phyloP scores from a whole-genome alignment of 768 basidiomycete genomes.

The Suillus hirtellus region DNA sequence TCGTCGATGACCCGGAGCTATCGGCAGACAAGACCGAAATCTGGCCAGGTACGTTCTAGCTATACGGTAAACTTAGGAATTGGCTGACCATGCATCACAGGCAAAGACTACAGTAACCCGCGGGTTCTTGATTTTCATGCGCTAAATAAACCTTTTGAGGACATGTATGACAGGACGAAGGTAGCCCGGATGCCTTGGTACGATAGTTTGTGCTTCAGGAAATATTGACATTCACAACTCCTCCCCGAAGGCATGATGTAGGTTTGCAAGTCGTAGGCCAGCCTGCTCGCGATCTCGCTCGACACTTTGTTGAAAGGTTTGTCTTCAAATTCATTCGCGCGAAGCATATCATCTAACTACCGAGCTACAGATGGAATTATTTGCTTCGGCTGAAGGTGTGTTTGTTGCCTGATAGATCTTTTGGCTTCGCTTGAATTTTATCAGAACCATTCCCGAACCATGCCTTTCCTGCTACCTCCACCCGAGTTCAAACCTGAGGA shows the following conservation, averaged over 20 bases:
- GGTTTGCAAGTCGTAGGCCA: conserved; percentile 95
- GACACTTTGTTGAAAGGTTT: conserved; percentile 93
- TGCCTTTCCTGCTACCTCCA: conserved; percentile 94
- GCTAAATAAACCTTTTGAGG: conserved; percentile 87
- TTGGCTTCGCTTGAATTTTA: not conserved
- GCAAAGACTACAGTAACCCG: conserved; percentile 95
- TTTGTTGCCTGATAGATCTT: conserved; percentile 6
- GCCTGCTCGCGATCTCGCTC: conserved; percentile 89
- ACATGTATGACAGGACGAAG: conserved; percentile 91
- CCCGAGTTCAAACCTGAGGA: conserved; percentile 88
- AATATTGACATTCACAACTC: conserved; percentile 1
- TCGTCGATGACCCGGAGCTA: conserved; percentile 80
- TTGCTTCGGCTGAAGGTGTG: conserved; percentile 87
- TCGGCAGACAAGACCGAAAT: conserved; percentile 64
- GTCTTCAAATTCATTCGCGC: conserved; percentile 16
- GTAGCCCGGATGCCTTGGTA: conserved; percentile 97
- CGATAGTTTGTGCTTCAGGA: conserved; percentile 20
- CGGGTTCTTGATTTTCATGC: conserved; percentile 83
- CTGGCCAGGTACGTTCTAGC: conserved; percentile 72
- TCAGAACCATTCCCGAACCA: conserved; percentile 86
- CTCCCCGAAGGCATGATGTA: conserved; percentile 82
- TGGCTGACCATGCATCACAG: conserved; percentile 38
- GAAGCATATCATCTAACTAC: conserved; percentile 6
- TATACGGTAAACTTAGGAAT: not conserved
- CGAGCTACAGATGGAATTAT: conserved; percentile 78